Evolutionary conservation across 2,329 filamentous ascomycete genomes (phyloP).

Genomic region (Fusarium anthophilum): DNA sequence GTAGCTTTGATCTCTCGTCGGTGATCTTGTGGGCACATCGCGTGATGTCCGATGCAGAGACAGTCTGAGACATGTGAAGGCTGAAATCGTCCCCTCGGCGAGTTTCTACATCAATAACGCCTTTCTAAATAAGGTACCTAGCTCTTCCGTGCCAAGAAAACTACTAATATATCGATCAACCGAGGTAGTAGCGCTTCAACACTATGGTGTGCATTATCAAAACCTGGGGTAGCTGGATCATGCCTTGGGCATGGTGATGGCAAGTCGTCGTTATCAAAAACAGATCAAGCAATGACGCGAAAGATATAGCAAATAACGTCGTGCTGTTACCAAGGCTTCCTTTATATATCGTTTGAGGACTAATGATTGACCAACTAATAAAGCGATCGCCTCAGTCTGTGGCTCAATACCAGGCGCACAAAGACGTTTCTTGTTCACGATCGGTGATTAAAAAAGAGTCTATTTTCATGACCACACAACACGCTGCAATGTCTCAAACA

Average conservation of each 20-base stretch:
- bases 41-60: slow-evolving; percentile 15
- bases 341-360: not conserved
- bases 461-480: not conserved
- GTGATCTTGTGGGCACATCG: slow-evolving; percentile 23
- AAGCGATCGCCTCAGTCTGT: not conserved
- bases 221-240: not conserved
- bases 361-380: too few relatives aligned
- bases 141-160: not conserved
- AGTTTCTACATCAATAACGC: slow-evolving; percentile 7
- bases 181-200: not conserved
- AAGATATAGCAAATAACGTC: not conserved
- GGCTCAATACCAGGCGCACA: not conserved
- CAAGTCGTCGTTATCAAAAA: not conserved
- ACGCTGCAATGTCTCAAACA: not conserved
- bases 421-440: not conserved
- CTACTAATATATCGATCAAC: not conserved
- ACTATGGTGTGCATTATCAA: not conserved
- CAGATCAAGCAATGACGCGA: not conserved
- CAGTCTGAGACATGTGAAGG: slow-evolving; percentile 25
- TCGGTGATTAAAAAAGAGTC: not conserved
- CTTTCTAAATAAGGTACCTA: not conserved
- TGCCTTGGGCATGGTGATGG: not conserved
- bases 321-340: not conserved
- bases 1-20: slow-evolving; percentile 13
- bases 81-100: not conserved